Evolutionary conservation across 495 filamentous ascomycete species (phyloP).

Genomic region (Aspergillus coremiiformis): DNA sequence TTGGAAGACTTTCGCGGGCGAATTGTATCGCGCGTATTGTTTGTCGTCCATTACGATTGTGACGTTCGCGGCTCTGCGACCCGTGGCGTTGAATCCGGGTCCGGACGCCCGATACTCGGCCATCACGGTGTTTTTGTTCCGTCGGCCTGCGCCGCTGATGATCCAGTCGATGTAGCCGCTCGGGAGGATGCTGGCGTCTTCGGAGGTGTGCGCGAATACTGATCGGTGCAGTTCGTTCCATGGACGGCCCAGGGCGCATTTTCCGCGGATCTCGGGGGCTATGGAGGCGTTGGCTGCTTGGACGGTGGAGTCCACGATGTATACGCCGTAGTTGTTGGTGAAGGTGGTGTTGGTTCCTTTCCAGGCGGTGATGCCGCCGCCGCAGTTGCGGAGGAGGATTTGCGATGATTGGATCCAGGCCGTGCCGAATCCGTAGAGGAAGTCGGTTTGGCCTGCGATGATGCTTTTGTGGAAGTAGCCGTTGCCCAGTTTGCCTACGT

Average conservation of each 20-base stretch:
- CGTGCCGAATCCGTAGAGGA: constrained; percentile 50
- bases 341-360: constrained; percentile 59
- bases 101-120: constrained; percentile 49
- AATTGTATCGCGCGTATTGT: constrained; percentile 36
- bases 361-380: constrained; percentile 59
- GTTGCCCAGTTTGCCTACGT: constrained; percentile 54
- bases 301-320: constrained; percentile 46
- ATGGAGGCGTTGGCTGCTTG: constrained; percentile 45
- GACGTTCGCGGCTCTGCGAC: constrained; percentile 32
- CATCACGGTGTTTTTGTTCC: constrained; percentile 43
- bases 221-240: constrained; percentile 50
- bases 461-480: constrained; percentile 48
- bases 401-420: constrained; percentile 39
- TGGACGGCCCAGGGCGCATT: constrained; percentile 51
- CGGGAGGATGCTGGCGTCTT: constrained; percentile 44
- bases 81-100: constrained; percentile 48
- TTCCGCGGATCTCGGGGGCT: constrained; percentile 33
- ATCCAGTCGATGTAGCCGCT: constrained; percentile 52
- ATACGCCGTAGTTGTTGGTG: constrained; percentile 55
- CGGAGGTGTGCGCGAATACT: constrained; percentile 45
- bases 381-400: constrained; percentile 46
- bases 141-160: constrained; percentile 27
- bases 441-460: constrained; percentile 55
- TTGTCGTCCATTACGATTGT: constrained; percentile 34
- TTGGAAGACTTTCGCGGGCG: constrained; percentile 48